Conservation (phyloP, 129 eudicot genomes). For the Tagetes erecta region DNA sequence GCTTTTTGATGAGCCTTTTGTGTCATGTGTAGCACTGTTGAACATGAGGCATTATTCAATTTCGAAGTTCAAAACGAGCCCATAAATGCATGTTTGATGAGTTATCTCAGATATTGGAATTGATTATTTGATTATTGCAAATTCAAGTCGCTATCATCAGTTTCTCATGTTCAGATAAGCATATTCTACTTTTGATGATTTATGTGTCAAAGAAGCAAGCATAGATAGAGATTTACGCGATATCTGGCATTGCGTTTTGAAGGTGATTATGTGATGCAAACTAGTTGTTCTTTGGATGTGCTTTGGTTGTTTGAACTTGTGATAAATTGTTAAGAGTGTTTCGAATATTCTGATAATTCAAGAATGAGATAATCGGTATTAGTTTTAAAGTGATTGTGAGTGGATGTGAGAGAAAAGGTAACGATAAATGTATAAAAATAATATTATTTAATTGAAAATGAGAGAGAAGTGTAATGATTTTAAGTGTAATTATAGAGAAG, state of each 20-base stretch:
- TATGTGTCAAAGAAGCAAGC: background rate
- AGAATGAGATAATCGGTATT: too few relatives aligned
- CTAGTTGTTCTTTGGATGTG: background rate
- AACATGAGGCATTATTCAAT: slow-evolving; percentile 11
- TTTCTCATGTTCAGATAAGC: background rate
- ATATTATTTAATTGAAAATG: too few relatives aligned
- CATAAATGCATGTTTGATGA: slow-evolving; percentile 11
- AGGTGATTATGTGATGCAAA: background rate
- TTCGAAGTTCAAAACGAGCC: slow-evolving; percentile 9
- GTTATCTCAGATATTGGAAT: slow-evolving; percentile 9
- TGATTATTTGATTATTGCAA: slow-evolving; percentile 1
- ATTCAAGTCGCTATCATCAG: background rate
- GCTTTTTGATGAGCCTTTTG: slow-evolving; percentile 73
- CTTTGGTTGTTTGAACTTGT: too few relatives aligned
- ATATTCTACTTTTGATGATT: slow-evolving; percentile 13
- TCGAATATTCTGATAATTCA: too few relatives aligned
- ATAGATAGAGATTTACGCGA: background rate
- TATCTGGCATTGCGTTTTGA: background rate
- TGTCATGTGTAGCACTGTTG: slow-evolving; percentile 63
- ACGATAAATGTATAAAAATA: too few relatives aligned
- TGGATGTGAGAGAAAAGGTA: too few relatives aligned
- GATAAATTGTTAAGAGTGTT: too few relatives aligned
- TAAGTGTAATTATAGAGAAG: too few relatives aligned
- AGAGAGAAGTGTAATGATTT: too few relatives aligned
- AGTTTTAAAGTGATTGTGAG: too few relatives aligned